A percentile compares a stretch with the other conserved stretches of the same genome.
Evolutionary conservation across 2,329 filamentous ascomycete species (phyloP).

Genomic region (Fusarium palustre): DNA sequence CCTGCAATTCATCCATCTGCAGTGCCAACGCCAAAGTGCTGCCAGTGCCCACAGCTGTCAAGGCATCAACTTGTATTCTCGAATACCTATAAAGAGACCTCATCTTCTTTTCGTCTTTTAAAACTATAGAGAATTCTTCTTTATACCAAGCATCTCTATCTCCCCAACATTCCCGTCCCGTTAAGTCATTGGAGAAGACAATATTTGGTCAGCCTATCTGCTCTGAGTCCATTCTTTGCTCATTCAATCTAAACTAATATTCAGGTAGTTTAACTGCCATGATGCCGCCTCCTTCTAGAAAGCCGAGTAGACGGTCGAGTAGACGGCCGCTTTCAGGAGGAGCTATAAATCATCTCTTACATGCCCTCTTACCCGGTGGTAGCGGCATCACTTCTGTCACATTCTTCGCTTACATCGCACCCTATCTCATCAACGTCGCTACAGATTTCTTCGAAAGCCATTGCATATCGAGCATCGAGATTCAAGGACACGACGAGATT

Average conservation of each 20-base stretch:
- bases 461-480: slow-evolving; percentile 29
- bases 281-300: not conserved
- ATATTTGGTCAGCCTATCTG: not conserved
- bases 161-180: not conserved
- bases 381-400: not conserved
- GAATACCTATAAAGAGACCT: not conserved
- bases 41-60: not conserved
- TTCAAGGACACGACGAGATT: slow-evolving; percentile 24
- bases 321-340: not conserved
- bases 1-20: not conserved
- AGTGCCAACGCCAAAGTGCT: not conserved
- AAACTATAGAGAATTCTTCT: not conserved
- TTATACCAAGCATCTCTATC: not conserved
- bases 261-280: not conserved
- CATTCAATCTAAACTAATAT: not conserved
- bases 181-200: not conserved
- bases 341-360: not conserved
- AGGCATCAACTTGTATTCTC: not conserved
- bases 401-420: slow-evolving; percentile 7
- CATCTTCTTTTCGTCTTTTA: not conserved
- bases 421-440: slow-evolving; percentile 3
- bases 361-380: slow-evolving; percentile 9
- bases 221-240: no score
- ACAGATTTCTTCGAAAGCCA: not conserved
- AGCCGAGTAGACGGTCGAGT: not conserved